phyloP scores from a whole-genome alignment of 2,329 filamentous ascomycete genomes.

The Kalmusia sp. region DNA sequence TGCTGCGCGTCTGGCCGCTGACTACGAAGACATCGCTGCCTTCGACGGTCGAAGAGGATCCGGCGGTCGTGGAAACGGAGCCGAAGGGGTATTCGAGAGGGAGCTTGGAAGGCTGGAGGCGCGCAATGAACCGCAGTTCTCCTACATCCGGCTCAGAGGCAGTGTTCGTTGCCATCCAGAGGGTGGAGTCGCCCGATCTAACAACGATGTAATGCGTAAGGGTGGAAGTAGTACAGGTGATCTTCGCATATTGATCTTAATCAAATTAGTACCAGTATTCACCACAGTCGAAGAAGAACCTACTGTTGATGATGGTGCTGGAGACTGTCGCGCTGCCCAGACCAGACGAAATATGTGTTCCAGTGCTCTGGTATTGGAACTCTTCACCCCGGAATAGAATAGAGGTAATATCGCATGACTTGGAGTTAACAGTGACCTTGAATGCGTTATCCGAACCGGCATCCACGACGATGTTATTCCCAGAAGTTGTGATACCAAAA shows the following conservation, averaged over 20 bases:
- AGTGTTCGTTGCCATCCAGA: conserved; percentile 66
- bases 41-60: conserved; percentile 61
- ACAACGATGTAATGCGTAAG: conserved; percentile 71
- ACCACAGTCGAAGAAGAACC: conserved; percentile 1
- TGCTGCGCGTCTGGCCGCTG: conserved; percentile 68
- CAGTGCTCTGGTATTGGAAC: conserved; percentile 61
- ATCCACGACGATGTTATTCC: conserved; percentile 41
- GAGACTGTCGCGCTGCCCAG: conserved; percentile 65
- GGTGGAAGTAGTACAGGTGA: conserved; percentile 66
- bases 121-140: conserved; percentile 70
- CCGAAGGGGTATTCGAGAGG: conserved; percentile 47
- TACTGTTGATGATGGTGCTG: conserved; percentile 42
- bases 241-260: conserved; percentile 60
- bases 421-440: conserved; percentile 46
- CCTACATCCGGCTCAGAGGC: conserved; percentile 52
- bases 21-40: conserved; percentile 62
- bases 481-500: conserved; percentile 44
- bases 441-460: conserved; percentile 41
- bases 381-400: conserved; percentile 67
- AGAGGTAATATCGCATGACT: conserved; percentile 69
- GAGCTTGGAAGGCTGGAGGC: conserved; percentile 57
- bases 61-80: conserved; percentile 61
- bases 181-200: conserved; percentile 64
- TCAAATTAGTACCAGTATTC: neutral
- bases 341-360: conserved; percentile 66